Base-by-base conservation (phyloP, 345 rosid species). In the Sisymbrium irio region DNA sequence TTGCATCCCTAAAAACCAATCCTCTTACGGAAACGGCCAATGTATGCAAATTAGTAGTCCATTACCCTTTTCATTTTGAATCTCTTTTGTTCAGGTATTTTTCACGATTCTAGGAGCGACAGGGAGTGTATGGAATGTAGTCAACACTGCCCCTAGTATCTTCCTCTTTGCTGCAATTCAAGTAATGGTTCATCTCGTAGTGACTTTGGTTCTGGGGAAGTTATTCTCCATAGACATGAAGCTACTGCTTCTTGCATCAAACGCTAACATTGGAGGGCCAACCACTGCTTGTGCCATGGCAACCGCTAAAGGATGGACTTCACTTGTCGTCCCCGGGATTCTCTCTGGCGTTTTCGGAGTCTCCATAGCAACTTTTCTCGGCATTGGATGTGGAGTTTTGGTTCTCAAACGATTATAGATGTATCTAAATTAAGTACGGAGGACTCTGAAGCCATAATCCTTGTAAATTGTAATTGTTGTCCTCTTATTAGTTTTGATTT, bases 281-380 rank as follows among this genome's bases (percentile, higher is more conserved):
- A 86, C 96, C 6, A 90, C 96, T 3, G 98, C 96, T 0, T 87
- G 91, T 53, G 98, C 90, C 73, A 92, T 92, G 95, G 93, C 93
- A 54, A 85, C 88, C 0, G 89, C 93, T 30, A 88, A 90, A 86
- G 92, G 92, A 54, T 92, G 91, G 92, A 65, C 47, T 56, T 88
- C 92, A 10, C 56, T 89, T 58, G 84, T 89, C n/a, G 89, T 92
- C 47, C 91, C 98, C 0, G 89, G 79, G 4, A 89, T 92, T 76
- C 94, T 92, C 19, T 84, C 84, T 0, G 92, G 92, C 63, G 87
- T 89, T 73, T 85, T 90, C 0, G 92, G 96, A 18, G 74, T 87
- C 36, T 63, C 92, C 67, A 75, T 85, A n/a, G 94, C 96, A 25
- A 92, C 86, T 71, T 89, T 92, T 78, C 86, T 90, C 5, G 96